Conservation (phyloP, 164 flowering plant genomes). For the Chimonanthus praecox region DNA sequence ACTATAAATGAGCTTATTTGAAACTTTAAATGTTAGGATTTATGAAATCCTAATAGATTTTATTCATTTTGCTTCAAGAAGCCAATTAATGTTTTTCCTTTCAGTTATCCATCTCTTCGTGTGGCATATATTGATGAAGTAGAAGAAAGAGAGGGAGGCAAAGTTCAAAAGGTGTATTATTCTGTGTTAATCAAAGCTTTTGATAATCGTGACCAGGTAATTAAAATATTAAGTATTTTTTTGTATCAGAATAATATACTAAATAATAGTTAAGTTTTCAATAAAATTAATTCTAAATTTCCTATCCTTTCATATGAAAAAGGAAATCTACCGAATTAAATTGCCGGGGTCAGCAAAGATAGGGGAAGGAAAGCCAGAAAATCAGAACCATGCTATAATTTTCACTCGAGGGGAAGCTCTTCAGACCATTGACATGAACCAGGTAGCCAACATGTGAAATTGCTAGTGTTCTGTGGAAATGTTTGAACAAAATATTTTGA, state of each 20-base stretch:
- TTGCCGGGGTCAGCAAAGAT: constrained; percentile 88
- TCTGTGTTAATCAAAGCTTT: constrained; percentile 92
- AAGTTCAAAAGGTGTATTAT: constrained; percentile 76
- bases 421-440: constrained; percentile 98
- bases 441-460: constrained; percentile 33
- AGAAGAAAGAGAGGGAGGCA: constrained; percentile 79
- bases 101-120: constrained; percentile 90
- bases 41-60: neutral
- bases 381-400: constrained; percentile 96
- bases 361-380: constrained; percentile 99
- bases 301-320: constrained; percentile 4
- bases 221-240: no score
- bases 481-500: constrained; percentile 2
- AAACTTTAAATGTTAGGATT: no score
- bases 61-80: constrained; percentile 3
- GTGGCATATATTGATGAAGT: constrained; percentile 98
- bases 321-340: constrained; percentile 97
- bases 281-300: neutral
- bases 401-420: constrained; percentile 96
- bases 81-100: constrained; percentile 5
- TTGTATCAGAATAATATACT: constrained; percentile 9
- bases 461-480: neutral
- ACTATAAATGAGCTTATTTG: no score
- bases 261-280: constrained; percentile 3
- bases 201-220: constrained; percentile 92